Evolutionary conservation across 2,329 filamentous ascomycete species (phyloP).

Genomic region (Aspergillus terreus): DNA sequence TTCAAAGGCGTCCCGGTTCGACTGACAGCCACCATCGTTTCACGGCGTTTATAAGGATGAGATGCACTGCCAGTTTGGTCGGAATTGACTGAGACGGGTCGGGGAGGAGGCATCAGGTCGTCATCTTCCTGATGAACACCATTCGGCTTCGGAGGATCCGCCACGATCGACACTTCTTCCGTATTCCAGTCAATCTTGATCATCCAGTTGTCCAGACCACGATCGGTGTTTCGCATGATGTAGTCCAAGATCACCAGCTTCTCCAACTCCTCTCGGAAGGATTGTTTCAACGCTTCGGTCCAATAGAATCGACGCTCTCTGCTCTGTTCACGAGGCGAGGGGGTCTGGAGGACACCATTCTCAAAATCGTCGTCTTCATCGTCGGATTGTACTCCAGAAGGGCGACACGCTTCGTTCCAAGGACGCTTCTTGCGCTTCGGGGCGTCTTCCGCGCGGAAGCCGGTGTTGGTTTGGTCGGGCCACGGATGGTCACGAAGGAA

Average conservation of each 20-base stretch:
- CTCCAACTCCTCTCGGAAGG: constrained; percentile 91
- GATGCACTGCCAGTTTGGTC: constrained; percentile 39
- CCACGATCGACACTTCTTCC: constrained; percentile 78
- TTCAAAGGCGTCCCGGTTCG: constrained; percentile 52
- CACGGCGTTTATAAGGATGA: constrained; percentile 71
- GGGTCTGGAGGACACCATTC: constrained; percentile 36
- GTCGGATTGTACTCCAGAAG: constrained; percentile 56
- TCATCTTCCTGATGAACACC: constrained; percentile 45
- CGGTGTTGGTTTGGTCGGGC: constrained; percentile 78
- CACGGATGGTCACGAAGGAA: constrained; percentile 94
- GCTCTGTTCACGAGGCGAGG: constrained; percentile 45
- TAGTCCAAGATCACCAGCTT: constrained; percentile 97
- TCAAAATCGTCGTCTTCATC: constrained; percentile 57
- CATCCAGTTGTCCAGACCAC: constrained; percentile 99
- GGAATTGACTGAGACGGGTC: constrained; percentile 57
- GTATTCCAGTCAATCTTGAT: constrained; percentile 87
- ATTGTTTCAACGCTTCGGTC: constrained; percentile 84
- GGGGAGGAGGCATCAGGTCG: constrained; percentile 50
- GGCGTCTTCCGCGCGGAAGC: constrained; percentile 65
- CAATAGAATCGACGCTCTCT: constrained; percentile 64
- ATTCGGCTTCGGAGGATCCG: constrained; percentile 72
- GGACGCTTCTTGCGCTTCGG: constrained; percentile 65
- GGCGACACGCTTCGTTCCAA: constrained; percentile 82
- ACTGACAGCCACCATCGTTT: constrained; percentile 75
- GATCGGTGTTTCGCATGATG: constrained; percentile 97